Percentiles rank a stretch among this genome's conserved stretches.
Conservation (phyloP, 345 rosid genomes). For the Zanthoxylum bungeanum region DNA sequence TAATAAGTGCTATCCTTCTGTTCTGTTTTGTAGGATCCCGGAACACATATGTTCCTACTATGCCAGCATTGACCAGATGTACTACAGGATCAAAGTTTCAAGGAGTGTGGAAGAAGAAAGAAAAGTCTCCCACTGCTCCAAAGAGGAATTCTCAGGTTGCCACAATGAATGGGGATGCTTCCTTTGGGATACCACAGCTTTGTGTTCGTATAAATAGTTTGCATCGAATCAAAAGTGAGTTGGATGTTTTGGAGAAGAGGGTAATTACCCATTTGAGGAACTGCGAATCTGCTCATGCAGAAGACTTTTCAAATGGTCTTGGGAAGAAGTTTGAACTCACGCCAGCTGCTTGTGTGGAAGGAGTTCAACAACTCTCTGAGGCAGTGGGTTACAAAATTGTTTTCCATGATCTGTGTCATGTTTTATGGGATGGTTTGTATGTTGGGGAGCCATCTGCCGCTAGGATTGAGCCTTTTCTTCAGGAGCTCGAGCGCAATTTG, state of each 20-base stretch:
- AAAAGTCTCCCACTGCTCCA: conserved; percentile 58
- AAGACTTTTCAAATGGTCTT: conserved; percentile 81
- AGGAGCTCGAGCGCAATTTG: conserved; percentile 70
- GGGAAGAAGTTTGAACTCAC: conserved; percentile 83
- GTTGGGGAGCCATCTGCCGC: conserved; percentile 72
- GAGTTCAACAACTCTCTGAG: conserved; percentile 87
- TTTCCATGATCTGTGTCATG: conserved; percentile 78
- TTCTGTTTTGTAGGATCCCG: conserved; percentile 57
- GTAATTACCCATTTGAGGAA: conserved; percentile 87
- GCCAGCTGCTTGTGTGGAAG: conserved; percentile 80
- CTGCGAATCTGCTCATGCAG: conserved; percentile 82
- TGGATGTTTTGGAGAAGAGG: conserved; percentile 78
- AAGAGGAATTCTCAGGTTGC: conserved; percentile 81
- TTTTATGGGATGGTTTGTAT: conserved; percentile 88
- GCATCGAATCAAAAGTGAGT: conserved; percentile 70
- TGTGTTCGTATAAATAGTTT: conserved; percentile 80
- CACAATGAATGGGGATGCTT: conserved; percentile 53
- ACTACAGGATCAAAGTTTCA: conserved; percentile 77
- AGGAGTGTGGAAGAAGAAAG: conserved; percentile 94
- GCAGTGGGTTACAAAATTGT: conserved; percentile 74
- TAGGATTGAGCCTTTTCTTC: conserved; percentile 71
- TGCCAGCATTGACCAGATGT: conserved; percentile 95
- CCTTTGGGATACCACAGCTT: conserved; percentile 68
- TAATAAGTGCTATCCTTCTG: conserved; percentile 19
- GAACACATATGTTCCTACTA: conserved; percentile 73